Conservation (phyloP, 2,329 filamentous ascomycete genomes). For the Aspergillus eucalypticola region DNA sequence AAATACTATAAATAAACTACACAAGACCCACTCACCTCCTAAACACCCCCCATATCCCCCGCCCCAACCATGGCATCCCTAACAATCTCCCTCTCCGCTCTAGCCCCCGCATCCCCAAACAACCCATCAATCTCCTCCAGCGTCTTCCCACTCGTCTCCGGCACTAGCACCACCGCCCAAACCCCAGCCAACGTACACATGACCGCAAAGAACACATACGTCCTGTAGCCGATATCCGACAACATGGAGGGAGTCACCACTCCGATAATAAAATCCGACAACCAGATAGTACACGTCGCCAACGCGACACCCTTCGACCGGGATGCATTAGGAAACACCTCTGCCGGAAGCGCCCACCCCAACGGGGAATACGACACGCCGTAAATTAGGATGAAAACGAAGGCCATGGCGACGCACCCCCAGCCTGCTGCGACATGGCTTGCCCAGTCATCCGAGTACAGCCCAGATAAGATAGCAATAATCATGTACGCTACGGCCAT, state of each 20-base stretch:
- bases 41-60: not conserved
- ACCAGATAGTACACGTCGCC: conserved; percentile 67
- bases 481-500: not conserved
- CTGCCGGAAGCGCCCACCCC: conserved; percentile 39
- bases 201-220: conserved; percentile 24
- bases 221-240: conserved; percentile 27
- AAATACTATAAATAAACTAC: no score
- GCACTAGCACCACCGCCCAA: conserved; percentile 30
- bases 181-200: conserved; percentile 15
- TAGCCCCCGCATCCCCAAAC: conserved; percentile 17
- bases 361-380: conserved; percentile 54
- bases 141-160: conserved; percentile 32
- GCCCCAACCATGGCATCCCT: not conserved
- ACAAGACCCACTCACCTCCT: no score
- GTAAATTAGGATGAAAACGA: conserved; percentile 67
- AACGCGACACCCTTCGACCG: conserved; percentile 66
- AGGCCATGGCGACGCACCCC: conserved; percentile 35
- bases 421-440: not conserved
- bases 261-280: conserved; percentile 72
- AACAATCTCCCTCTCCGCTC: not conserved
- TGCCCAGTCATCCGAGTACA: not conserved
- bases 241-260: conserved; percentile 65
- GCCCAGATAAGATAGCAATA: not conserved
- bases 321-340: conserved; percentile 67
- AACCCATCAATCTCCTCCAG: conserved; percentile 33